These are phyloP conservation scores for Microbotryomycetes sp. DNA, from an alignment of 1,284 basidiomycete species.

Conservation along the genomic window DNA sequence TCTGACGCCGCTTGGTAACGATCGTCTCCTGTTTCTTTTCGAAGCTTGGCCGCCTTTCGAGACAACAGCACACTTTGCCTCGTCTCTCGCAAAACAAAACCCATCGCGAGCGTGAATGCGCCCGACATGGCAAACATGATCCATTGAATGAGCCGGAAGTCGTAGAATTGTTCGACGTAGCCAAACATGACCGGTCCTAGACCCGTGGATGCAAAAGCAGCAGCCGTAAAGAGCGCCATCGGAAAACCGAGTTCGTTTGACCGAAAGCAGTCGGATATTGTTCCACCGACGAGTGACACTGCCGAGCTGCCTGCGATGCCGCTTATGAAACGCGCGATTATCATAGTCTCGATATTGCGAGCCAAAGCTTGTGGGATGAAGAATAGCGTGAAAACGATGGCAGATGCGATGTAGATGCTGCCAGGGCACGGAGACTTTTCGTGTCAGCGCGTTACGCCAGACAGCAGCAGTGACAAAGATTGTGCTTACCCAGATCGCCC, in stretches of 20 bases:
- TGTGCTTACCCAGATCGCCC: conserved; percentile 14
- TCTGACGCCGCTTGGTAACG: conserved; percentile 39
- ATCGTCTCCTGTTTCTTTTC: conserved; percentile 37
- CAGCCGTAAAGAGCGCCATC: conserved; percentile 54
- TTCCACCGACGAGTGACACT: conserved; percentile 46
- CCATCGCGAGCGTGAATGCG: conserved; percentile 12
- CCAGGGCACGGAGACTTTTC: too few species aligned
- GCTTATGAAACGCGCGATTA: conserved; percentile 57
- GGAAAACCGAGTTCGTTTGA: conserved; percentile 53
- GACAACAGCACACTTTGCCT: conserved; percentile 33
- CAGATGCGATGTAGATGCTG: conserved; percentile 50
- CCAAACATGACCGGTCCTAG: conserved; percentile 20
- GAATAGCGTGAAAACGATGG: conserved; percentile 53
- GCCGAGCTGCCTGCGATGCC: conserved; percentile 63
- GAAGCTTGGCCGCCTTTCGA: conserved; percentile 27
- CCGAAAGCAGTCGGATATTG: conserved; percentile 35
- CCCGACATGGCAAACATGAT: conserved; percentile 37
- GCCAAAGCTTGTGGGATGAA: conserved; percentile 59
- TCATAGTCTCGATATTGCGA: conserved; percentile 55
- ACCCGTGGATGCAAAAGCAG: conserved; percentile 22
- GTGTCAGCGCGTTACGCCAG: too few species aligned
- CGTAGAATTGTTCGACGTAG: conserved; percentile 21
- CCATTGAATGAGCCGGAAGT: conserved; percentile 41
- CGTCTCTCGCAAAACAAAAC: conserved; percentile 28
- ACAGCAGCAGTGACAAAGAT: too few species aligned